Evolutionary conservation across 805 yeast species (phyloP), one percentile per base, ranked within the genome.

Genomic region (Saturnispora besseyi): DNA sequence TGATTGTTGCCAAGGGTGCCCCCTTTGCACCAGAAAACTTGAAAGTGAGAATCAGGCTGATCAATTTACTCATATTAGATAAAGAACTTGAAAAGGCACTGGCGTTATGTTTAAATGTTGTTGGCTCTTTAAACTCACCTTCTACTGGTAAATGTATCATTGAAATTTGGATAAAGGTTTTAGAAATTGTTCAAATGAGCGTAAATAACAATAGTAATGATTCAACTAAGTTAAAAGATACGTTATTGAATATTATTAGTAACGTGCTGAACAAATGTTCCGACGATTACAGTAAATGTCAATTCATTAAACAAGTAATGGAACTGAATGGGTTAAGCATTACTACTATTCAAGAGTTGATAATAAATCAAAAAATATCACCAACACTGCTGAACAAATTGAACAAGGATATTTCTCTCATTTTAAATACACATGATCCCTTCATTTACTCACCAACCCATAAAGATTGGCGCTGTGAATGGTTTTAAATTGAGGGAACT

Each of bases 1-100:
- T 41, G 11, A 11, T 30, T 28, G 38, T 41, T 13, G 18, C 28
- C 13, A 13, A 21, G 13, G 41, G 43, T n/a, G 9, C 24, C 15
- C 18, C 34, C 3, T 24, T 33, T 10, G 13, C 50, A 6, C 49
- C 49, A 12, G 50, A 47, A 36, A 38, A 44, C 12, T 12, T 47
- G 12, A 57, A 59, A 22, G 49, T 75, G 3, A 58, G 72, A n/a
- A 34, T 70, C 10, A 69, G 74, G 41, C 58, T 80, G 31, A 59
- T 71, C 7, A 79, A 78, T 53, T 52, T 79, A 18, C 70, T 75
- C 46, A 24, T 77, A 0, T 57, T 67, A n/a, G 52, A 62, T 6
- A 68, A 67, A 1, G 67, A 75, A 45, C 52, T 62, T 32, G 41
- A 63, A 2, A 58, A 57, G 30, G 82, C 82, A 0, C 69, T 66